Evolutionary conservation across 2,329 filamentous ascomycete species (phyloP).

Genomic region (Aspergillus sp.): DNA sequence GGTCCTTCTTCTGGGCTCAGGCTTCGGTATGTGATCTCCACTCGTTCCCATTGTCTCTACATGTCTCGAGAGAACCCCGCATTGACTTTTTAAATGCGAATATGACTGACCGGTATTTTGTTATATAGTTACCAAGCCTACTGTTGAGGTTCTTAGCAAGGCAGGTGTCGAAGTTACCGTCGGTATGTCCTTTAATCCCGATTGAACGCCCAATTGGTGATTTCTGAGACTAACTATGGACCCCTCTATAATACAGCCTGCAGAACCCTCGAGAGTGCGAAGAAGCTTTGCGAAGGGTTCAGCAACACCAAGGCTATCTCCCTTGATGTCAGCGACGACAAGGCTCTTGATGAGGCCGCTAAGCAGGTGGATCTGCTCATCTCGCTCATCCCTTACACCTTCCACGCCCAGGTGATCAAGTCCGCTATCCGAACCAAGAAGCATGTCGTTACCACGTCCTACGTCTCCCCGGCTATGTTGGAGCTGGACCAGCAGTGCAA

Average conservation of each 20-base stretch:
- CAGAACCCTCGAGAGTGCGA: constrained; percentile 73
- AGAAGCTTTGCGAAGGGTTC: constrained; percentile 72
- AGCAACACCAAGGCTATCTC: constrained; percentile 73
- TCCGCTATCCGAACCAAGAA: constrained; percentile 90
- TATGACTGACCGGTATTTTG: constrained; percentile 8
- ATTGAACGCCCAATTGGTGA: background rate
- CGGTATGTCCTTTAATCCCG: constrained; percentile 47
- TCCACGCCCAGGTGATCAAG: constrained; percentile 87
- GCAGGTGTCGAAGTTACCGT: constrained; percentile 65
- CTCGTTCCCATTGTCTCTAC: background rate
- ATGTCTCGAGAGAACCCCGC: constrained; percentile 14
- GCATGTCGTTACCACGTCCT: constrained; percentile 92
- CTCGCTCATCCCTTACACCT: constrained; percentile 86
- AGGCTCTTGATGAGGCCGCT: constrained; percentile 77
- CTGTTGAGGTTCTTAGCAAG: constrained; percentile 62
- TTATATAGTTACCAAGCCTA: constrained; percentile 57
- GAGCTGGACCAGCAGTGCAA: constrained; percentile 81
- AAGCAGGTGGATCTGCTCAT: constrained; percentile 78
- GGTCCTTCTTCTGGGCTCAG: constrained; percentile 39
- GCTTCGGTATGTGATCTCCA: constrained; percentile 32
- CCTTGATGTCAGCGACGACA: constrained; percentile 76
- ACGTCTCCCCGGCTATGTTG: constrained; percentile 88
- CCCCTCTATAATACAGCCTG: constrained; percentile 59
- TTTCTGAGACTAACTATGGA: background rate
- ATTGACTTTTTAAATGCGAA: constrained; percentile 8